Evolutionary conservation across 2,329 filamentous ascomycete species (phyloP), one percentile per base, ranked within the genome.

Genomic region (Pseudogymnoascus sp.): DNA sequence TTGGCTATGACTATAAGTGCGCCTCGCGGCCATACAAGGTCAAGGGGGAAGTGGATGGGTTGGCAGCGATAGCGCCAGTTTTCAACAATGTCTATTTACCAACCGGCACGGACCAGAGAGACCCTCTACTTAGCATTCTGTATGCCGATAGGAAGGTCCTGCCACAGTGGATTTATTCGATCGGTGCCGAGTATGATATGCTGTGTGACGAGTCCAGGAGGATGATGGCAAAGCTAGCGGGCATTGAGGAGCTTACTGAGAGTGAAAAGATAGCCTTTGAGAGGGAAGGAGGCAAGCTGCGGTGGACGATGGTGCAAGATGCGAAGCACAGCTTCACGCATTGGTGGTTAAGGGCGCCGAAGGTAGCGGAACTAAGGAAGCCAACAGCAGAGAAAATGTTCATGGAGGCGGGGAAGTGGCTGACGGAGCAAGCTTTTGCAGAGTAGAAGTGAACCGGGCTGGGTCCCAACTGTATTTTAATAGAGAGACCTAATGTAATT

Each of bases 11-110:
- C n/a, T 64, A 70, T 44, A 76, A 77, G 65, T 44, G 68, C 21
- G 62, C 65, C 26, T 65, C 64, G 3, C 67, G 71, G 31, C 71
- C 77, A 4, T 71, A 74, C 44, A 79, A 75, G 66, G 63, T 64
- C 42, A 44, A 63, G 21, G 50, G 62, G 37, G 64, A 67, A 10
- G 44, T 62, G 19, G 68, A 68, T 53, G 62, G 62, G 26, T 46
- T 72, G 15, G 67, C 64, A 15, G 4, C n/a, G 11, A 42, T 61
- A 9, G 65, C 33, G 4, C 61, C 62, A 6, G 19, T 67, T 7
- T 66, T 68, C 15, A 63, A 64, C 26, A 66, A 64, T 64, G 65
- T 59, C 13, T 72, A 71, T 60, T 60, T 68, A 7, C 59, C 61
- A 19, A 44, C 60, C 10, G 68, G 66, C 40, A 66, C 67, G 35